phyloP scores from a whole-genome alignment of 352 stramenopile genomes.

The Phytophthora lateralis region DNA sequence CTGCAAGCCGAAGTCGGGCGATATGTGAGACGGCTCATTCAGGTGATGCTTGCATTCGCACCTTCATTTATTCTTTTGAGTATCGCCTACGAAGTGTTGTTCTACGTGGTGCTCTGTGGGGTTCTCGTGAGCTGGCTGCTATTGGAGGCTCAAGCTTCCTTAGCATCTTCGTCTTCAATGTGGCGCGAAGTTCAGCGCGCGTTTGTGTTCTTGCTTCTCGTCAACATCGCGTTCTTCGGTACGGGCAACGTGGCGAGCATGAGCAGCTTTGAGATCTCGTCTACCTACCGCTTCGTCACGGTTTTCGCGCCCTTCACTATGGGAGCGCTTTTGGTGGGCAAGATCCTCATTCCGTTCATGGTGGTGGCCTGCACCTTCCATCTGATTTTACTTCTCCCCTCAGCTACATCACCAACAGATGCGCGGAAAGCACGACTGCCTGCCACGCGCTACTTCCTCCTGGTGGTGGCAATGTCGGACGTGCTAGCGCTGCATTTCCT shows the following conservation, averaged over 20 bases:
- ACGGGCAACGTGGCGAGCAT: slow-evolving; percentile 88
- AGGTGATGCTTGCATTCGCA: slow-evolving; percentile 62
- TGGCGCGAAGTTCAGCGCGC: slow-evolving; percentile 62
- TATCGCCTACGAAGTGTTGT: slow-evolving; percentile 87
- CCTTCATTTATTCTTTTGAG: slow-evolving; percentile 76
- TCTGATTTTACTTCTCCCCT: slow-evolving; percentile 48
- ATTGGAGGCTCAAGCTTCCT: slow-evolving; percentile 44
- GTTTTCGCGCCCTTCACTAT: slow-evolving; percentile 87
- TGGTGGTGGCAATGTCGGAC: slow-evolving; percentile 84
- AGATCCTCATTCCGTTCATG: slow-evolving; percentile 84
- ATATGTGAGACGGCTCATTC: slow-evolving; percentile 46
- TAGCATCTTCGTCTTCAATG: slow-evolving; percentile 17
- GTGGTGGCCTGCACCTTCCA: slow-evolving; percentile 74
- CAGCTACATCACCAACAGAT: slow-evolving; percentile 7
- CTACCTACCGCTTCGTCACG: slow-evolving; percentile 84
- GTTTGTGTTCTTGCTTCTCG: slow-evolving; percentile 79
- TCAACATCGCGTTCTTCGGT: slow-evolving; percentile 88
- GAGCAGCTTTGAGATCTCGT: slow-evolving; percentile 89
- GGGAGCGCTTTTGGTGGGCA: slow-evolving; percentile 75
- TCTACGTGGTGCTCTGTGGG: slow-evolving; percentile 64
- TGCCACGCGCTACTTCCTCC: slow-evolving; percentile 63
- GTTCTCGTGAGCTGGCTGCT: slow-evolving; percentile 70
- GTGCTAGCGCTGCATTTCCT: slow-evolving; percentile 83
- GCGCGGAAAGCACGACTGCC: slow-evolving; percentile 24
- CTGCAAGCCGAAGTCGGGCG: slow-evolving; percentile 8